Base-by-base conservation (phyloP, 2,329 filamentous ascomycete species). In the Graphium sp. region DNA sequence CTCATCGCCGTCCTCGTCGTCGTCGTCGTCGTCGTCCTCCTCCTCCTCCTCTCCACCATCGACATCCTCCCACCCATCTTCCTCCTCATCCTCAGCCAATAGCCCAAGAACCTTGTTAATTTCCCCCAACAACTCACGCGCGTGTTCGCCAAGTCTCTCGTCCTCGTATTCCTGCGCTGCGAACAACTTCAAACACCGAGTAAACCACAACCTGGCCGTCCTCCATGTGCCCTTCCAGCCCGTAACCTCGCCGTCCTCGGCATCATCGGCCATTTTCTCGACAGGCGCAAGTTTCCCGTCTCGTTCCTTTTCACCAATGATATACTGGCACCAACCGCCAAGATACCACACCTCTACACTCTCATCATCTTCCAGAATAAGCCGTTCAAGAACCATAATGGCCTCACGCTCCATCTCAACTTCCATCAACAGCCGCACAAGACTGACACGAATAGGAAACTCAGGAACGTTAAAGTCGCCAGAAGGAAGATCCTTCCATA, bases 331-430 rank as follows among this genome's bases (percentile, higher is more conserved):
- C 81, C 87, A 95, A 4, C 89, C 91, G 24, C 89, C 89, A 5
- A 98, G 63, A 54, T 98, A 98, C 84, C 85, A 94, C 12, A 82
- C 79, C 53, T 98, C 89, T 13, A 98, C 80, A 48, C 87, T 93
- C 45, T 79, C 67, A 46, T 98, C 91, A 39, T 98, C 87, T 47
- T 98, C 89, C 20, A 68, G 61, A 22, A 92, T 71, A 30, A 98
- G 58, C 30, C 82, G 63, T 47, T 93, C 82, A 30, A 94, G 58
- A 4, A 95, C 84, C 32, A 79, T 70, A 33, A 92, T 68, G 1
- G 89, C 87, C 36, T 87, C 77, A 28, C 77, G 66, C 49, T 91
- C 77, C 70, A 93, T 70, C 37, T 75, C 75, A 11, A 83, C 80
- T 54, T 95, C 89, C 65, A 98, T 85, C 27, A 98, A 58, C 38